phyloP scores from a whole-genome alignment of 352 stramenopile genomes.

The Pythium inflatum region DNA sequence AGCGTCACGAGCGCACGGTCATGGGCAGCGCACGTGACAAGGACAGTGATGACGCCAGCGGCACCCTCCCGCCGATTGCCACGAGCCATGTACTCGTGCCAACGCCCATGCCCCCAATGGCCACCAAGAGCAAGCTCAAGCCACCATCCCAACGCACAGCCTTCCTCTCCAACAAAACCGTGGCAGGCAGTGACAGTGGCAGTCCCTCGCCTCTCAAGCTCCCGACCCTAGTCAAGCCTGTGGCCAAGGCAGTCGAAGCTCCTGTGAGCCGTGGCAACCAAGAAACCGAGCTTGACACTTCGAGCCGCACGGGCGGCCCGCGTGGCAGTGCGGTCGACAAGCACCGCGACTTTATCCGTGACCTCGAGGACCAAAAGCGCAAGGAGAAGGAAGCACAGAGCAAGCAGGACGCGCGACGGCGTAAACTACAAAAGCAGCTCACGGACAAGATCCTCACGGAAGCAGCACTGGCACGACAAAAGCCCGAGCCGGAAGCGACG shows the following conservation, averaged over 20 bases:
- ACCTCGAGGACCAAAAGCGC: conserved; percentile 73
- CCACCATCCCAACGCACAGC: conserved; percentile 21
- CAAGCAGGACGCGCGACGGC: conserved; percentile 49
- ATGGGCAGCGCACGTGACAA: not conserved
- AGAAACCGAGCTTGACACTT: conserved; percentile 5
- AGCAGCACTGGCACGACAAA: conserved; percentile 34
- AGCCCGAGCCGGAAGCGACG: conserved; percentile 10
- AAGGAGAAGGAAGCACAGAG: conserved; percentile 61
- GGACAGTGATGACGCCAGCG: not conserved
- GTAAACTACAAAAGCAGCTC: conserved; percentile 66
- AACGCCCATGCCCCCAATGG: conserved; percentile 4
- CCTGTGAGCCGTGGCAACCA: conserved; percentile 12
- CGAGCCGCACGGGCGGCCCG: not conserved
- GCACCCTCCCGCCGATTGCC: conserved; percentile 13
- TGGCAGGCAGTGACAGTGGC: no score
- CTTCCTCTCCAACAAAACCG: not conserved
- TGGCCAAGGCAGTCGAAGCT: not conserved
- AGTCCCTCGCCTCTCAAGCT: conserved; percentile 24
- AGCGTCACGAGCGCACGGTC: not conserved
- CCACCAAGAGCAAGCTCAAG: conserved; percentile 32
- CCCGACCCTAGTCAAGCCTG: conserved; percentile 26
- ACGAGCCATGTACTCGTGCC: not conserved
- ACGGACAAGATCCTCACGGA: conserved; percentile 57
- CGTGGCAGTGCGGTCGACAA: conserved; percentile 43
- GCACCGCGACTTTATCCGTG: conserved; percentile 70